Percentiles rank a stretch among this genome's conserved stretches.
phyloP scores from a whole-genome alignment of 1,284 basidiomycete species.

The Apiotrichum gracile region DNA sequence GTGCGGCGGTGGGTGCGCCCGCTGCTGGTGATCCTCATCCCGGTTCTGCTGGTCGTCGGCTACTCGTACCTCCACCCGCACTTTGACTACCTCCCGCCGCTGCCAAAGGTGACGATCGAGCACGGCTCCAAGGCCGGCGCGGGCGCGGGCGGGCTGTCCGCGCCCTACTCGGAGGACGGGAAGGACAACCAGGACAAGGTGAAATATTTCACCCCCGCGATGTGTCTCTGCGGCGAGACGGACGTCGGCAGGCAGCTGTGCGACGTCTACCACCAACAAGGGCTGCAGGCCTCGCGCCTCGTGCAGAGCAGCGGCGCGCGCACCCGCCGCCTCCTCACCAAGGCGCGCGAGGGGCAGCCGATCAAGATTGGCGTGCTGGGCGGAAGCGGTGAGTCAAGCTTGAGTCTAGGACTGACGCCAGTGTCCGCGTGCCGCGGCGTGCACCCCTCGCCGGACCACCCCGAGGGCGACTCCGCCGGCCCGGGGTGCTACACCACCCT shows the following conservation, averaged over 20 bases:
- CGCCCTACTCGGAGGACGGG: too few species aligned
- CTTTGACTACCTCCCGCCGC: slow-evolving; percentile 31
- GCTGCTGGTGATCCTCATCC: slow-evolving; percentile 22
- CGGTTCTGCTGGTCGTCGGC: slow-evolving; percentile 28
- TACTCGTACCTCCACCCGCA: slow-evolving; percentile 36
- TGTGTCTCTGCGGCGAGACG: slow-evolving; percentile 32
- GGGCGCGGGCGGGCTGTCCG: too few species aligned
- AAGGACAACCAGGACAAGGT: background rate
- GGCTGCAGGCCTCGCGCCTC: slow-evolving; percentile 27
- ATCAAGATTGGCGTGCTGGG: slow-evolving; percentile 43
- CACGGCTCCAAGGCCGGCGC: slow-evolving; percentile 3
- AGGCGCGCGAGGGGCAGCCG: slow-evolving; percentile 30
- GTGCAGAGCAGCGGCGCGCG: slow-evolving; percentile 35
- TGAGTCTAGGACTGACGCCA: slow-evolving; percentile 11
- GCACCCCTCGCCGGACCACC: slow-evolving; percentile 35
- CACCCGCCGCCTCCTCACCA: slow-evolving; percentile 29
- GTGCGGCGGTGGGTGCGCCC: slow-evolving; percentile 23
- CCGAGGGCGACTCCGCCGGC: slow-evolving; percentile 41
- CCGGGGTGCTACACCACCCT: slow-evolving; percentile 43
- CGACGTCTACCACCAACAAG: slow-evolving; percentile 32
- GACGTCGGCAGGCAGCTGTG: slow-evolving; percentile 32
- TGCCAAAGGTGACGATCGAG: slow-evolving; percentile 33
- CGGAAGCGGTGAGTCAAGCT: slow-evolving; percentile 38
- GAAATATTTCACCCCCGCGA: background rate
- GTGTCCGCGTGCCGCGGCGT: slow-evolving; percentile 46